Evolutionary conservation across 1,284 basidiomycete species (phyloP), one percentile per base, ranked within the genome.

Genomic region (Sporisorium exsertum): DNA sequence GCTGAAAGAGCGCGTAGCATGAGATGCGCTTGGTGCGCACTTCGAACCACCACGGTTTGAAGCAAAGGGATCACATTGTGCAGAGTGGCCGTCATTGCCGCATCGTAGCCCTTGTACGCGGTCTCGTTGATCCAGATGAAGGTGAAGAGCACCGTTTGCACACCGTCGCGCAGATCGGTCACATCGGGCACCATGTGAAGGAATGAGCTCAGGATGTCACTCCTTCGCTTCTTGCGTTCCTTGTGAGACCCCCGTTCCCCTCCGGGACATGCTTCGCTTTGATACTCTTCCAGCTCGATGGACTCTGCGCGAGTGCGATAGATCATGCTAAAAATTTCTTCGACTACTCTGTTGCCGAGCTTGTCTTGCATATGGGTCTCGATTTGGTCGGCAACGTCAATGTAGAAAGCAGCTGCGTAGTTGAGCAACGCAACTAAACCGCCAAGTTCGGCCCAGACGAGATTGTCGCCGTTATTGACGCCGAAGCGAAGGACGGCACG

Each of bases 41-140:
- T 49, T 9, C 71, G 54, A 12, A 73, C 35, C 2, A 73, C 18
- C 7, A 73, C 49, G 0, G 71, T 73, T 50, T 64, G 29, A 22
- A 68, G 37, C 33, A 68, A 22, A n/a, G 71, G 71, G 24, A 68
- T 58, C 26, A 73, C 18, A 1, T n/a, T 33, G 9, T 67, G 49
- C 61, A 64, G 18, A 24, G 49, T 73, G 1, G 61, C 47, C 9
- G 43, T 26, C 29, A 47, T 46, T 0, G 53, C 58, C 27, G 16
- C 18, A 1, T 58, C 54, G 27, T 13, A 15, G 4, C 53, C 54
- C 27, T 37, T 26, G n/a, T 20, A 58, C 8, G 65, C 64, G 1
- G 61, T 68, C 13, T 73, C 47, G 54, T 56, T 53, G 64, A 73
- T 68, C 71, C 71, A 73, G 5, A 53, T 43, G 13, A 73, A 64